These are phyloP conservation scores for Plasmodium gallinaceum DNA, from an alignment of 169 alveolate genomes.

Conservation along the genomic window DNA sequence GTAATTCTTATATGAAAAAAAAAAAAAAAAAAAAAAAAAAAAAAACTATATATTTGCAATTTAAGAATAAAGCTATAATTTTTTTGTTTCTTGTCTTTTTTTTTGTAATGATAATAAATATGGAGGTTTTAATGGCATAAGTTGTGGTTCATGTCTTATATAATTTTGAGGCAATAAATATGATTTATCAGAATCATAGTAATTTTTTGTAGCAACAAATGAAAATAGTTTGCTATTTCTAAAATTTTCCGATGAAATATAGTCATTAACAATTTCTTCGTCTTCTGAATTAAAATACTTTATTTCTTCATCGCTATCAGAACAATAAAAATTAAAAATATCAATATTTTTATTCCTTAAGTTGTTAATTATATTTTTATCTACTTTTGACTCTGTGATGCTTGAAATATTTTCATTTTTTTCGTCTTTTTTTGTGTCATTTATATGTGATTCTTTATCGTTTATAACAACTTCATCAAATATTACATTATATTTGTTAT, in stretches of 20 bases:
- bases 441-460: neutral
- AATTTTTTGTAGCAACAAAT: conserved; percentile 72
- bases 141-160: conserved; percentile 72
- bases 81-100: conserved; percentile 64
- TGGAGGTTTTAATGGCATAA: conserved; percentile 76
- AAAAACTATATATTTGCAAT: neutral
- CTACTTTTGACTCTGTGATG: neutral
- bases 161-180: conserved; percentile 69
- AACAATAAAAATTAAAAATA: conserved; percentile 73
- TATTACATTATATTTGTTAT: neutral
- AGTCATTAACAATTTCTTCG: conserved; percentile 57
- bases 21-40: neutral
- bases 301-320: conserved; percentile 73
- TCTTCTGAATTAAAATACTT: conserved; percentile 76
- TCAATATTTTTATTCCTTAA: conserved; percentile 28
- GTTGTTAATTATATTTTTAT: neutral
- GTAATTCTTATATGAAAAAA: neutral
- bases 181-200: conserved; percentile 73
- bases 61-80: conserved; percentile 1
- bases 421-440: neutral
- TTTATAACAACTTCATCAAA: neutral
- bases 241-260: conserved; percentile 52
- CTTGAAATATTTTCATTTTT: neutral
- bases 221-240: conserved; percentile 47
- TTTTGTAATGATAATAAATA: conserved; percentile 66